These are phyloP conservation scores for Coix lacrymajobi DNA, from an alignment of 176 grass and related monocot genomes.

Conservation along the genomic window DNA sequence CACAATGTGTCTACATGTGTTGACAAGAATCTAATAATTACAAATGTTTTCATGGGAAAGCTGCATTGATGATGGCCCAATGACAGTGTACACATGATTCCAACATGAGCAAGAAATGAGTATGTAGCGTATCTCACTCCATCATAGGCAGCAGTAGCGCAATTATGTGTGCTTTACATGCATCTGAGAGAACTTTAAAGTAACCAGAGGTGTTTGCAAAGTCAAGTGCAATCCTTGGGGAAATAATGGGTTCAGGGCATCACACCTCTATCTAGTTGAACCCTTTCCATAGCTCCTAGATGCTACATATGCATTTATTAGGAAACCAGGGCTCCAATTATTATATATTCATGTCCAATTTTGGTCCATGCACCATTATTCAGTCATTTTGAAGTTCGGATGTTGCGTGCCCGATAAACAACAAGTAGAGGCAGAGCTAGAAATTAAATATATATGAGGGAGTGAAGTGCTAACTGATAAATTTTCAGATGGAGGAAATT, in stretches of 20 bases:
- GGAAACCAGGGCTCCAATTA: not conserved
- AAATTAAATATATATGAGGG: too few relatives aligned
- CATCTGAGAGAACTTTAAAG: constrained; percentile 8
- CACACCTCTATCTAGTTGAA: not conserved
- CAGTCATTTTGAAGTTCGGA: not conserved
- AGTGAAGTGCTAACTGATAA: too few relatives aligned
- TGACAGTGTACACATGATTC: constrained; percentile 15
- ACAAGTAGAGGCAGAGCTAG: too few relatives aligned
- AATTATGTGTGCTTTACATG: constrained; percentile 25
- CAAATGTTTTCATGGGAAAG: not conserved
- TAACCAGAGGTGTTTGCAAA: not conserved
- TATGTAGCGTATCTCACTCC: constrained; percentile 32
- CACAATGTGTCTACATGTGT: not conserved
- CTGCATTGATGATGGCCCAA: constrained; percentile 15
- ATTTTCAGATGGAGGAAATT: too few relatives aligned
- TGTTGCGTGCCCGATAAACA: too few relatives aligned
- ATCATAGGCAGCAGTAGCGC: constrained; percentile 1
- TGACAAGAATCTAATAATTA: constrained; percentile 1
- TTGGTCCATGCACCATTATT: not conserved
- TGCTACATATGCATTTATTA: constrained; percentile 8
- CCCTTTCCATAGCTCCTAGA: not conserved
- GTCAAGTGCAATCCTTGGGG: constrained; percentile 7
- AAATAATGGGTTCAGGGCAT: not conserved
- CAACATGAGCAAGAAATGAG: constrained; percentile 30
- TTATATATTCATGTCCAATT: not conserved